These are phyloP conservation scores for Pseudohyphozyma bogoriensis DNA, from an alignment of 768 basidiomycete genomes.

Conservation along the genomic window DNA sequence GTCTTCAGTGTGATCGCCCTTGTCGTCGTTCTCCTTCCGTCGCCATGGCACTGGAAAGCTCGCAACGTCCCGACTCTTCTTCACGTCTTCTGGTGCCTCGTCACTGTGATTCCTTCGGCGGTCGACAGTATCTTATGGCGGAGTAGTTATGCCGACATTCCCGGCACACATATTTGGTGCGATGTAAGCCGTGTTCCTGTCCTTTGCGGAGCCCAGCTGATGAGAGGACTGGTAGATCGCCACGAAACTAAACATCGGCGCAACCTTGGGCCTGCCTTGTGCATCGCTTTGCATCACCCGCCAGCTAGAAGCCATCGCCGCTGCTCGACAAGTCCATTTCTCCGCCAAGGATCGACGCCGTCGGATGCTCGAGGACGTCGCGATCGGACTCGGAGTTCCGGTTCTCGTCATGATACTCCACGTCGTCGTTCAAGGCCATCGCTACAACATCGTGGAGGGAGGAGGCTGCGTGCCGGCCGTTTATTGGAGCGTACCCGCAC, in stretches of 20 bases:
- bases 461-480: slow-evolving; percentile 3
- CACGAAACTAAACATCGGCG: slow-evolving; percentile 1
- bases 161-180: slow-evolving; percentile 8
- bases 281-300: slow-evolving; percentile 8
- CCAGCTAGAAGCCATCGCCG: slow-evolving; percentile 16
- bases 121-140: slow-evolving; percentile 10
- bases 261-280: slow-evolving; percentile 5
- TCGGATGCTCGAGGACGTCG: slow-evolving; percentile 49
- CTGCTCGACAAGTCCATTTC: slow-evolving; percentile 9
- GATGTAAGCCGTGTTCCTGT: slow-evolving; percentile 5
- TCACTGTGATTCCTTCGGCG: background rate
- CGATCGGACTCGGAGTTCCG: slow-evolving; percentile 29
- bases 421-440: slow-evolving; percentile 17
- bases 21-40: slow-evolving; percentile 6
- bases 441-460: slow-evolving; percentile 11
- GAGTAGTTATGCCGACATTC: background rate
- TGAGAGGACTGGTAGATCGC: no score
- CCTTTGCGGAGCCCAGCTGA: no score
- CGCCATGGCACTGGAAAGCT: slow-evolving; percentile 9
- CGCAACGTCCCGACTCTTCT: slow-evolving; percentile 16
- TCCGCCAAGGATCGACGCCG: slow-evolving; percentile 30
- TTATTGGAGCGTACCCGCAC: slow-evolving; percentile 11
- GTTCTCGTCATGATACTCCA: slow-evolving; percentile 7
- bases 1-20: slow-evolving; percentile 10
- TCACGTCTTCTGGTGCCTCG: slow-evolving; percentile 16